Evolutionary conservation across 192 early-diverging fungal species (phyloP), one percentile per base, ranked within the genome.

Genomic region (Backusella morwellensis): DNA sequence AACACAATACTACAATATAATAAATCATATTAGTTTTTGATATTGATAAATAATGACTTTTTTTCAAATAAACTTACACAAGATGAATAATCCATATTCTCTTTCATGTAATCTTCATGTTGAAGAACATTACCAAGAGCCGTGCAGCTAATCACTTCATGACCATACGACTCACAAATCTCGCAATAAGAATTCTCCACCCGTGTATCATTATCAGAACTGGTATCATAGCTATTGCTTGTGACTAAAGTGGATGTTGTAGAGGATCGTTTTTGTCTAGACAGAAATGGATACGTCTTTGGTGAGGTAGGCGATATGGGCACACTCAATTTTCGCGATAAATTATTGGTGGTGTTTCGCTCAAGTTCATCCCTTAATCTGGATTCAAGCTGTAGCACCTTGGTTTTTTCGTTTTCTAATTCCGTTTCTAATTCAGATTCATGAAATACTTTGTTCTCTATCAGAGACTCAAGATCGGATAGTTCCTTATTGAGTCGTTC

Each of bases 401-500:
- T 76, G 47, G 80, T 80, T 63, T 79, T 82, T 74, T 90, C 86
- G 15, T 69, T 23, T 54, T 88, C 80, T 12, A 90, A 74, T 8
- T 81, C 77, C 32, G 90, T 86, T 68, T 90, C 92, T 1, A 92
- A 80, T 69, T 93, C 92, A 0, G 85, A 81, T 54, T 95, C 92
- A 47, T 85, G 81, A 80, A 95, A 95, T 32, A 92, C 88, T 75
- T 90, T 92, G 81, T 89, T 90, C 67, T 95, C 93, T 29, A 93
- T 85, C 71, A 95, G 68, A 19, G 86, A 82, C 72, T 93, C 92
- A 38, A 92, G 76, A 21, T 85, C 89, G 0, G 86, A 86, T 9
- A 95, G 75, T 63, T 95, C 92, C 71, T 91, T 91, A 70, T 87
- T 88, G 8, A 93, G 78, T 38, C 79, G 74, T n/a, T 82, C 81